Percentiles rank a stretch among this genome's conserved stretches.
Evolutionary conservation across 2,329 filamentous ascomycete genomes (phyloP).

Genomic region (Pseudogymnoascus sp.): DNA sequence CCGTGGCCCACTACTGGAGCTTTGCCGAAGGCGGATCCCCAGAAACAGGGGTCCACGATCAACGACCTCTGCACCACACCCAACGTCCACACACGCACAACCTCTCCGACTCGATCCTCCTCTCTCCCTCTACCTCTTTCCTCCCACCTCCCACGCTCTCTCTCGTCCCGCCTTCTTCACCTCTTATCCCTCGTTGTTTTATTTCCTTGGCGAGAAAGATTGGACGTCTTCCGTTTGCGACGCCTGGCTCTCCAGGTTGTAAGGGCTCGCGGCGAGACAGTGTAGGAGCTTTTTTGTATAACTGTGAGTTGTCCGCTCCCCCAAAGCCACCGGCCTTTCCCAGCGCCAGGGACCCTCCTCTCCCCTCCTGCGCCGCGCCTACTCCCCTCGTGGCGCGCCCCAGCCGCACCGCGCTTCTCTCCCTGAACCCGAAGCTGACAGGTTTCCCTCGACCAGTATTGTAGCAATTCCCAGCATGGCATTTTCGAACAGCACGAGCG

Average conservation of each 20-base stretch:
- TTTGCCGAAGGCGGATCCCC: constrained; percentile 7
- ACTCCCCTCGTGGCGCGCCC: constrained; percentile 13
- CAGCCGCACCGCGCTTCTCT: constrained; percentile 13
- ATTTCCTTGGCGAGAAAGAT: constrained; percentile 1
- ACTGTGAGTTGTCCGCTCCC: constrained; percentile 4
- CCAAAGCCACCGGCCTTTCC: background rate
- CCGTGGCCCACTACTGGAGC: constrained; percentile 1
- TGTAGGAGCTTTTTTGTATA: constrained; percentile 7
- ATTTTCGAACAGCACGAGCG: constrained; percentile 53
- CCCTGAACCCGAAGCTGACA: constrained; percentile 17
- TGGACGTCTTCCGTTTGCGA: constrained; percentile 7
- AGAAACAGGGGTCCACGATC: constrained; percentile 7
- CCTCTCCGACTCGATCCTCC: background rate
- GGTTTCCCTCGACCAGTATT: constrained; percentile 16
- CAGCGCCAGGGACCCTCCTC: background rate
- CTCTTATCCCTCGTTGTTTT: background rate
- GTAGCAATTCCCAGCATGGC: constrained; percentile 44
- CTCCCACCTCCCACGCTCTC: background rate
- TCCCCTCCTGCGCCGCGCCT: background rate
- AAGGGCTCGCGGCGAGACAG: constrained; percentile 4
- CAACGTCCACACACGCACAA: constrained; percentile 6
- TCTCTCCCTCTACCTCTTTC: background rate
- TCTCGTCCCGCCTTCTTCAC: background rate
- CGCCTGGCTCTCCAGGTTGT: constrained; percentile 7
- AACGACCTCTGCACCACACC: constrained; percentile 7